A percentile compares a stretch with the other conserved stretches of the same genome.
Conservation (phyloP, 495 filamentous ascomycete genomes). For the Cryomyces minteri region DNA sequence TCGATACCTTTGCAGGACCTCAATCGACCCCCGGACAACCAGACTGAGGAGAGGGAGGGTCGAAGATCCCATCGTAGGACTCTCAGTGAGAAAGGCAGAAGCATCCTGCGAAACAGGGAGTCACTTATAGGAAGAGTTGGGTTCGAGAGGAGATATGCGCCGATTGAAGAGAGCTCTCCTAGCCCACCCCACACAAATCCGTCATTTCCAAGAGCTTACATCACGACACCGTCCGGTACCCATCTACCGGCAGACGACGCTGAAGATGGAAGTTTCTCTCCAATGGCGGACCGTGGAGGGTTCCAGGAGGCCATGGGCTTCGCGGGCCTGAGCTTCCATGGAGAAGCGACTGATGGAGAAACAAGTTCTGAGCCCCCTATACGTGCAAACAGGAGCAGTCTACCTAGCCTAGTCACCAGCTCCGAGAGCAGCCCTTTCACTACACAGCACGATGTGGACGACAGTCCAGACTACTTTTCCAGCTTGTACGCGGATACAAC, state of each 20-base stretch:
- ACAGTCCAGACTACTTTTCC: constrained; percentile 33
- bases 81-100: constrained; percentile 19
- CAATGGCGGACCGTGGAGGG: constrained; percentile 27
- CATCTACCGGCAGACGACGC: constrained; percentile 19
- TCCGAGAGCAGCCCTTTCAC: constrained; percentile 14
- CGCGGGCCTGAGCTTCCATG: constrained; percentile 36
- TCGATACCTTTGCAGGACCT: constrained; percentile 79
- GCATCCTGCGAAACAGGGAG: constrained; percentile 11
- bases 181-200: constrained; percentile 16
- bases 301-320: constrained; percentile 44
- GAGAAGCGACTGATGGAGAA: constrained; percentile 9
- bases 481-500: constrained; percentile 40
- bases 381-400: constrained; percentile 12
- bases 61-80: constrained; percentile 16
- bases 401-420: constrained; percentile 20
- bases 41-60: constrained; percentile 15
- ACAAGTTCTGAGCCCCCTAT: neutral
- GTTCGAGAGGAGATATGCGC: constrained; percentile 25
- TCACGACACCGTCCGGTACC: constrained; percentile 18
- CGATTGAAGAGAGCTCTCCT: constrained; percentile 35
- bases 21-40: constrained; percentile 32
- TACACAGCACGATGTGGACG: constrained; percentile 22
- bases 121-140: constrained; percentile 5
- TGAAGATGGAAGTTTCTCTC: constrained; percentile 21
- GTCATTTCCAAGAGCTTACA: constrained; percentile 9